A percentile compares a stretch with the other conserved stretches of the same genome.
Evolutionary conservation across 805 yeast genomes (phyloP).

Genomic region (Wickerhamomyces queroliae): DNA sequence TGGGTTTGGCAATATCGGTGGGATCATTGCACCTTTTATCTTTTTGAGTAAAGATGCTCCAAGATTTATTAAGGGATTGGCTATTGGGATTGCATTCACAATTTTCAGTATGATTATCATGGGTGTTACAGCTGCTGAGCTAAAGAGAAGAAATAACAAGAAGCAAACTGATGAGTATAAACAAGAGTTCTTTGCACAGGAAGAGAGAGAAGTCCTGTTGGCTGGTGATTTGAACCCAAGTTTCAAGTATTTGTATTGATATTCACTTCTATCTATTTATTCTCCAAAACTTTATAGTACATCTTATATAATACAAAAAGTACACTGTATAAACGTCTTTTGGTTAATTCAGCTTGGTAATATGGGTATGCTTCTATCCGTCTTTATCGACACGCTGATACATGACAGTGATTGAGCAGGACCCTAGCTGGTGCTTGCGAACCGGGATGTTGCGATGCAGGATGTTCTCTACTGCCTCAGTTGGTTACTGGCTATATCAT

Average conservation of each 20-base stretch:
- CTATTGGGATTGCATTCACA: constrained; percentile 39
- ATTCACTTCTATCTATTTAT: neutral
- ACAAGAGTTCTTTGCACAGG: constrained; percentile 24
- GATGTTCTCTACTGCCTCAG: too few species aligned
- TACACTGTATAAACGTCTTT: too few species aligned
- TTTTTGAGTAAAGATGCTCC: constrained; percentile 33
- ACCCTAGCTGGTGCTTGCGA: too few species aligned
- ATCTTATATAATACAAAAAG: too few species aligned
- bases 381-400: too few species aligned
- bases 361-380: too few species aligned
- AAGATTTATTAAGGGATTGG: constrained; percentile 30
- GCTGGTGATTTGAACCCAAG: constrained; percentile 38
- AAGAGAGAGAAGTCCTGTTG: constrained; percentile 27
- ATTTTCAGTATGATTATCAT: constrained; percentile 33
- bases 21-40: constrained; percentile 33
- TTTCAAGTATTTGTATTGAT: constrained; percentile 40
- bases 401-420: too few species aligned
- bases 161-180: constrained; percentile 29
- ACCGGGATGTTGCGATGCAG: too few species aligned
- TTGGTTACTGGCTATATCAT: too few species aligned
- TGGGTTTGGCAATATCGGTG: constrained; percentile 35
- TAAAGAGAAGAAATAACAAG: constrained; percentile 27
- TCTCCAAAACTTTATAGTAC: neutral
- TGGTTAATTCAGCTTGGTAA: too few species aligned
- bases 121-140: constrained; percentile 25